Evolutionary conservation across 2,329 filamentous ascomycete species (phyloP).

Genomic region (Hypoxylon sp.): DNA sequence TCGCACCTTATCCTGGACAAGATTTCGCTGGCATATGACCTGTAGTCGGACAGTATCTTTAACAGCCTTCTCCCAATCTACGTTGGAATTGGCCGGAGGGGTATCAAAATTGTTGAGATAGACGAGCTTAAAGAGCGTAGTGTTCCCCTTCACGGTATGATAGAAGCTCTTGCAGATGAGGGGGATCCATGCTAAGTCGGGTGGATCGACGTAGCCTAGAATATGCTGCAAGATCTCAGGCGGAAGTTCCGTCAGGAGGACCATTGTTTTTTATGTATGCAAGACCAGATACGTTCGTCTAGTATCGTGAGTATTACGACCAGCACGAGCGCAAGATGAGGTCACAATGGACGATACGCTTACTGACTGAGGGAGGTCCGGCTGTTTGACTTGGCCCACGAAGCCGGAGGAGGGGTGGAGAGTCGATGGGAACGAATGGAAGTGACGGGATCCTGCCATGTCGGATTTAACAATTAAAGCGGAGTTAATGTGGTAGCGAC

Average conservation of each 20-base stretch:
- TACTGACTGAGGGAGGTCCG: conserved; percentile 14
- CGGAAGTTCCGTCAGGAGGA: conserved; percentile 62
- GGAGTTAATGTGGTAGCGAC: conserved; percentile 36
- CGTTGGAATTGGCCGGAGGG: conserved; percentile 47
- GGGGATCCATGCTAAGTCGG: conserved; percentile 67
- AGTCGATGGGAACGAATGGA: conserved; percentile 3
- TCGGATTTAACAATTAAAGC: conserved; percentile 31
- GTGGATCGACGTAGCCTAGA: conserved; percentile 67
- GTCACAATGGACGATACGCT: conserved; percentile 20
- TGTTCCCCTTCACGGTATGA: conserved; percentile 68
- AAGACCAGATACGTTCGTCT: conserved; percentile 1
- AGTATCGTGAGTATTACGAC: conserved; percentile 5
- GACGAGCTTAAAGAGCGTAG: conserved; percentile 70
- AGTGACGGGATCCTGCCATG: background rate
- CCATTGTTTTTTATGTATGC: conserved; percentile 44
- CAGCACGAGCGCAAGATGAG: conserved; percentile 24
- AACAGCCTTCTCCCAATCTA: conserved; percentile 61
- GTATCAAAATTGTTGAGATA: conserved; percentile 71
- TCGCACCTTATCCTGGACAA: conserved; percentile 57
- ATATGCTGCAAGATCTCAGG: conserved; percentile 74
- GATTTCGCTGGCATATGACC: conserved; percentile 56
- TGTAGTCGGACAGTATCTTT: conserved; percentile 60
- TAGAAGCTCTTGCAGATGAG: conserved; percentile 66
- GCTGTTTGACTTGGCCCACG: conserved; percentile 13
- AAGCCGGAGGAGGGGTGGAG: conserved; percentile 24